These are phyloP conservation scores for Macaranga tanarius DNA, from an alignment of 441 rosid genomes.

Conservation along the genomic window DNA sequence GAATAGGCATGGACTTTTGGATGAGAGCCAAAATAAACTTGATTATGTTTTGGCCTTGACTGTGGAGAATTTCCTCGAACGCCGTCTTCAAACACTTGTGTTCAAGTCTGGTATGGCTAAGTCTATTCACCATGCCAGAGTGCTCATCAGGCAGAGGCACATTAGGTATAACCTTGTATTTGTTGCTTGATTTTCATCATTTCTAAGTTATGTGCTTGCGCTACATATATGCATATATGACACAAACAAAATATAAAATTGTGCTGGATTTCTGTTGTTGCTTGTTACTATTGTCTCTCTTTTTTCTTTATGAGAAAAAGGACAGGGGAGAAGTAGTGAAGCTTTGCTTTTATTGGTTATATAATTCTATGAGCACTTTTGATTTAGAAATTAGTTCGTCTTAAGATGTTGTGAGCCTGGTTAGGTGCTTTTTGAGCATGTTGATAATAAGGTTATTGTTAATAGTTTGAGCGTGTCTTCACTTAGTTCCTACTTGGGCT, in stretches of 20 bases:
- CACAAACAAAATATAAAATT: no score
- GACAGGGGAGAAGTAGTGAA: no score
- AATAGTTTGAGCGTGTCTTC: neutral
- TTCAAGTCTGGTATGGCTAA: slow-evolving; percentile 89
- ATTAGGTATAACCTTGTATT: slow-evolving; percentile 8
- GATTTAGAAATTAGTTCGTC: no score
- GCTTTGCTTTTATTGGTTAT: no score
- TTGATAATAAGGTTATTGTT: neutral
- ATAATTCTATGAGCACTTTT: no score
- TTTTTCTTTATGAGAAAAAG: no score
- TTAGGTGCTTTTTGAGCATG: no score
- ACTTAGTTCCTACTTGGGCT: neutral
- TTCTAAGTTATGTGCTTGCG: no score
- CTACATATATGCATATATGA: no score
- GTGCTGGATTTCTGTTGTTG: no score
- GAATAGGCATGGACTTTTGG: slow-evolving; percentile 54
- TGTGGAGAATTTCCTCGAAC: slow-evolving; percentile 84
- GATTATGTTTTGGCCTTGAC: slow-evolving; percentile 84
- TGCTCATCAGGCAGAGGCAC: slow-evolving; percentile 37
- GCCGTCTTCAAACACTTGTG: slow-evolving; percentile 75
- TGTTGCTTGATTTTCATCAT: neutral
- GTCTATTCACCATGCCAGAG: slow-evolving; percentile 88
- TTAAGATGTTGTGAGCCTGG: no score
- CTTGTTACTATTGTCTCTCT: no score
- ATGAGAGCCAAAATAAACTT: slow-evolving; percentile 42